Evolutionary conservation across 1,284 basidiomycete species (phyloP), one percentile per base, ranked within the genome.

Genomic region (Sanghuangporus weigelae): DNA sequence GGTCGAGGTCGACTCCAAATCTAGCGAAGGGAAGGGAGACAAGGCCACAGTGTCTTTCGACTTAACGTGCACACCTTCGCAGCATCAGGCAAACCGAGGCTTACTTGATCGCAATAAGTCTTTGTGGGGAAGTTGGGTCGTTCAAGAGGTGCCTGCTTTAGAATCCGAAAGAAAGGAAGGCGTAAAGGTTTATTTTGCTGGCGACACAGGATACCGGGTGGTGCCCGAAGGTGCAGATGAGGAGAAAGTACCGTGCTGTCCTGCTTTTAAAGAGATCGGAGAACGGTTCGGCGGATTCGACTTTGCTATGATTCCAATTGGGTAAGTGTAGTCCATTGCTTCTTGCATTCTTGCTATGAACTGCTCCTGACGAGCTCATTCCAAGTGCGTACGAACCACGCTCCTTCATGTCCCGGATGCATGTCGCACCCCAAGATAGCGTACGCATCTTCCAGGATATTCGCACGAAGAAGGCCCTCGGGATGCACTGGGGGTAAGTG

Each of bases 191-290:
- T 92, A 81, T 74, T 90, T 90, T 69, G 85, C 76, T 3, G 89
- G 90, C 10, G 89, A 91, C 72, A 92, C 87, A 0, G 87, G 83
- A 16, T 84, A 86, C 70, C 75, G 80, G 23, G 70, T 76, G 5
- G 81, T 85, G 3, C 63, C 65, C 11, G 73, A 77, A 38, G 79
- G 79, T 0, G 77, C 84, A 66, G 75, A 85, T 56, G 80, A 83
- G 66, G 80, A 83, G 6, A 73, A 73, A 8, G 76, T 83, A 1
- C 83, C 86, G 0, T 73, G 78, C 3, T 90, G 88, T 70, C 89
- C 88, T 11, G 89, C 81, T 1, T 91, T 91, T 73, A 79, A 80
- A 68, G 80, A 87, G 73, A 85, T 90, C 59, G 89, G 89, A 3
- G 76, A 81, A 59, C 73, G 72, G 8, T 84, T 85, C 61, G 86